Percentiles rank a stretch among this genome's conserved stretches.
Conservation (phyloP, 1,139 yeast genomes). For the Petasospora fabianii region DNA sequence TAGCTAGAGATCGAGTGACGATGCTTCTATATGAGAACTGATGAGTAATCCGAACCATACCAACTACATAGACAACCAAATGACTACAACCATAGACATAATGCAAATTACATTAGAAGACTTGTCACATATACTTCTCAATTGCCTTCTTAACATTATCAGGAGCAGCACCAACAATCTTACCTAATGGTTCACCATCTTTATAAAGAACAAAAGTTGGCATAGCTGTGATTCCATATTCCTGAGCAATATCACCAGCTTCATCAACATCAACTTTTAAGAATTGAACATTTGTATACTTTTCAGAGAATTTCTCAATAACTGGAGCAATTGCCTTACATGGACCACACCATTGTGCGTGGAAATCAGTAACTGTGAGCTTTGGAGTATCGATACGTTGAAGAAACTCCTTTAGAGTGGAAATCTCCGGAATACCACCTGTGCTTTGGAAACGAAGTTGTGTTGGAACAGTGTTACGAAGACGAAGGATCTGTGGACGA, state of each 20-base stretch:
- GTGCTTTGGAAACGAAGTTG: conserved; percentile 4
- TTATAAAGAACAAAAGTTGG: conserved; percentile 80
- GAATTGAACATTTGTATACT: conserved; percentile 48
- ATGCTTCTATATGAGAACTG: too few species aligned
- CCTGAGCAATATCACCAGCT: conserved; percentile 60
- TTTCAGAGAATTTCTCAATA: conserved; percentile 51
- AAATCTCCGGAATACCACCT: conserved; percentile 32
- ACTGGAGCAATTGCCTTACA: conserved; percentile 84
- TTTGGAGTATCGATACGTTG: conserved; percentile 45
- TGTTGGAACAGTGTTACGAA: neutral
- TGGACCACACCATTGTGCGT: conserved; percentile 94
- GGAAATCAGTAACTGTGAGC: conserved; percentile 74
- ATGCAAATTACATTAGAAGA: neutral
- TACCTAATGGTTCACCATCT: conserved; percentile 58
- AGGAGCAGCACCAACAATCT: conserved; percentile 79
- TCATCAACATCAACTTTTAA: conserved; percentile 81
- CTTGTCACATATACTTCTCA: conserved; percentile 25
- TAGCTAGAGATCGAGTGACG: too few species aligned
- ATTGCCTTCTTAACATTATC: conserved; percentile 37
- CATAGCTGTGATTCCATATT: conserved; percentile 75
- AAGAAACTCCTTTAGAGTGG: conserved; percentile 42
- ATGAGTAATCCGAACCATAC: too few species aligned
- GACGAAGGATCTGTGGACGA: conserved; percentile 5
- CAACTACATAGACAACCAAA: too few species aligned
- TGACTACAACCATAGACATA: too few species aligned